phyloP scores from a whole-genome alignment of 495 filamentous ascomycete genomes.

The Immersiella caudata region DNA sequence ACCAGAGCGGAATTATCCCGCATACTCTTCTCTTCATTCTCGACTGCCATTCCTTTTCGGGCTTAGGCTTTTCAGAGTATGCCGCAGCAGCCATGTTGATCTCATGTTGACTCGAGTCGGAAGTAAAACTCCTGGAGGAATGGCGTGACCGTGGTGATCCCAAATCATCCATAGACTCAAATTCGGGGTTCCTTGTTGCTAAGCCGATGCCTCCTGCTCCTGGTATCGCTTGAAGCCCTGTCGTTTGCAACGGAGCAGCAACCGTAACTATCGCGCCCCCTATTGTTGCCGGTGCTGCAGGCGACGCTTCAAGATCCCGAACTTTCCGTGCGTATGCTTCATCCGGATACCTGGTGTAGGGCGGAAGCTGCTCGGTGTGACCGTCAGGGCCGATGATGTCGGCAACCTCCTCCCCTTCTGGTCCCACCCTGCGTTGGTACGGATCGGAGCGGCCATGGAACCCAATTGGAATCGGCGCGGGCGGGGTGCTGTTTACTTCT shows the following conservation, averaged over 20 bases:
- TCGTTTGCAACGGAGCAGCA: neutral
- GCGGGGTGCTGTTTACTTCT: slow-evolving; percentile 22
- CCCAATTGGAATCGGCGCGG: slow-evolving; percentile 64
- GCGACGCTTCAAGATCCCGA: slow-evolving; percentile 16
- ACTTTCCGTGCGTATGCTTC: slow-evolving; percentile 30
- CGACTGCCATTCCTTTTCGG: slow-evolving; percentile 57
- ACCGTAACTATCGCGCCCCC: slow-evolving; percentile 22
- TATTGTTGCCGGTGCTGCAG: neutral
- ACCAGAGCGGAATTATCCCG: slow-evolving; percentile 70
- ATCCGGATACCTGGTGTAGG: slow-evolving; percentile 63
- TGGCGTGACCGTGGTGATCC: slow-evolving; percentile 56
- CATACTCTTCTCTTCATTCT: slow-evolving; percentile 62
- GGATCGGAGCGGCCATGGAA: slow-evolving; percentile 66
- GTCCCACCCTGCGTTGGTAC: slow-evolving; percentile 72
- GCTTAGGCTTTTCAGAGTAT: slow-evolving; percentile 46
- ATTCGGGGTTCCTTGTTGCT: slow-evolving; percentile 58
- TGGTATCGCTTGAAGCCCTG: slow-evolving; percentile 31
- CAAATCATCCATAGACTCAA: slow-evolving; percentile 55
- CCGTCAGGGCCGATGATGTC: slow-evolving; percentile 89
- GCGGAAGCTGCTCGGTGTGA: slow-evolving; percentile 86
- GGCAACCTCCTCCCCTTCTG: slow-evolving; percentile 80
- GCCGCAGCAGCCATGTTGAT: slow-evolving; percentile 44
- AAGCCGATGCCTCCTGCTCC: slow-evolving; percentile 58
- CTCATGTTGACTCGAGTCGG: slow-evolving; percentile 47
- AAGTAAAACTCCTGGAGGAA: slow-evolving; percentile 53